phyloP scores from a whole-genome alignment of 176 grass and related monocot species.

The Carex kokanica region DNA sequence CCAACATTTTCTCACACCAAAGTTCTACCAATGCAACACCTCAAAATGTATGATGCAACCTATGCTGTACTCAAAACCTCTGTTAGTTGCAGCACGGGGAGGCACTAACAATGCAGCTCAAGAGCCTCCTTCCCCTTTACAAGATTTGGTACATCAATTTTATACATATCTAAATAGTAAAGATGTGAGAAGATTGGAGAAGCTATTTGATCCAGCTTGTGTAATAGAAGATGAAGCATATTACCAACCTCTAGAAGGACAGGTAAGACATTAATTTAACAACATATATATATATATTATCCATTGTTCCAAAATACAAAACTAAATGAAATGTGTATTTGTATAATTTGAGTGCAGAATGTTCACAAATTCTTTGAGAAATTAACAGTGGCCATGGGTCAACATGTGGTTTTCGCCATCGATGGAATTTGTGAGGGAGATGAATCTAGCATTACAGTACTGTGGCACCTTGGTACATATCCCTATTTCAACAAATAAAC shows the following conservation, averaged over 20 bases:
- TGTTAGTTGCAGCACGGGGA: slow-evolving; percentile 8
- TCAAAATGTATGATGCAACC: not conserved
- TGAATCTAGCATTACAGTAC: slow-evolving; percentile 36
- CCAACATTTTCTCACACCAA: slow-evolving; percentile 13
- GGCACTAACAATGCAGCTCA: slow-evolving; percentile 17
- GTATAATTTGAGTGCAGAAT: slow-evolving; percentile 36
- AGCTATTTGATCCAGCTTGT: slow-evolving; percentile 51
- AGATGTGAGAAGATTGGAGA: slow-evolving; percentile 45
- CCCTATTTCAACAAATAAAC: slow-evolving; percentile 4
- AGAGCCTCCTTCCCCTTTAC: slow-evolving; percentile 31
- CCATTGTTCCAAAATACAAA: not conserved
- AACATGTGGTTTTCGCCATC: slow-evolving; percentile 50
- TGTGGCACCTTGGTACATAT: slow-evolving; percentile 86
- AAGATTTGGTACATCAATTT: slow-evolving; percentile 45
- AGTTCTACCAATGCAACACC: not conserved
- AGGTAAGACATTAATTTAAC: slow-evolving; percentile 50
- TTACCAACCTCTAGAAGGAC: slow-evolving; percentile 47
- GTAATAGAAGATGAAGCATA: slow-evolving; percentile 51
- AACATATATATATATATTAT: slow-evolving; percentile 15
- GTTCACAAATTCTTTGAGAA: slow-evolving; percentile 39
- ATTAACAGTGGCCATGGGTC: slow-evolving; percentile 67
- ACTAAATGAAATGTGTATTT: slow-evolving; percentile 9
- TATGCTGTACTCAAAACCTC: slow-evolving; percentile 1
- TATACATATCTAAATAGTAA: slow-evolving; percentile 63
- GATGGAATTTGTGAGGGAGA: slow-evolving; percentile 55